These are phyloP conservation scores for Penicillium pulvis DNA, from an alignment of 495 filamentous ascomycete species.

Conservation along the genomic window DNA sequence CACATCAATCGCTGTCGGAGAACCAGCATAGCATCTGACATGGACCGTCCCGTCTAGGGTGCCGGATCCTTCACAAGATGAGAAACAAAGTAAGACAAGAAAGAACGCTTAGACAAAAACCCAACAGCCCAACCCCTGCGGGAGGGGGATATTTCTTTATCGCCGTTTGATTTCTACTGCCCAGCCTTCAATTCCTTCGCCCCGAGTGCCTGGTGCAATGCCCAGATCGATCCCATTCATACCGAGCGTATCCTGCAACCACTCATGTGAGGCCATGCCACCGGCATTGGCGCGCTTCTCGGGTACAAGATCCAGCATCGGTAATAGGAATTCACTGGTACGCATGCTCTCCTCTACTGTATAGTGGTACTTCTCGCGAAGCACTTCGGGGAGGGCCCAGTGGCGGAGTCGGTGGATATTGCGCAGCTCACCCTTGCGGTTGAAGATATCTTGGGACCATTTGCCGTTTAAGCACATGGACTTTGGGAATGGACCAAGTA, in stretches of 20 bases:
- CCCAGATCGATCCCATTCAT: conserved; percentile 80
- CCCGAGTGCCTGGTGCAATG: conserved; percentile 74
- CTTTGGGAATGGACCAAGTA: conserved; percentile 91
- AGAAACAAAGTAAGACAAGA: conserved; percentile 12
- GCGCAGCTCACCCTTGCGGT: conserved; percentile 92
- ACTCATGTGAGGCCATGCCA: conserved; percentile 83
- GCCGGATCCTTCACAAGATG: conserved; percentile 6
- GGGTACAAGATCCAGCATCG: conserved; percentile 89
- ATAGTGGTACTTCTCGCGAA: conserved; percentile 97
- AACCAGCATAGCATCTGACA: conserved; percentile 15
- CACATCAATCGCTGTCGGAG: conserved; percentile 16
- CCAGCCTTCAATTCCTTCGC: conserved; percentile 97
- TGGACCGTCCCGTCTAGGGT: conserved; percentile 20
- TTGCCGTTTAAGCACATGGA: conserved; percentile 87
- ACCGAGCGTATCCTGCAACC: conserved; percentile 78
- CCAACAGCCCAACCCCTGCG: background rate
- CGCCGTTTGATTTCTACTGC: conserved; percentile 86
- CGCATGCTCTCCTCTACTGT: conserved; percentile 71
- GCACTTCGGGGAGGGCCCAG: conserved; percentile 92
- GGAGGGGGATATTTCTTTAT: conserved; percentile 32
- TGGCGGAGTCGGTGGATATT: conserved; percentile 97
- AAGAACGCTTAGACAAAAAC: conserved; percentile 13
- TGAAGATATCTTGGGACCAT: conserved; percentile 99
- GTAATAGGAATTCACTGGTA: conserved; percentile 83
- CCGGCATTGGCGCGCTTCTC: conserved; percentile 91